phyloP scores from a whole-genome alignment of 345 rosid species.

The Citrus glauca region DNA sequence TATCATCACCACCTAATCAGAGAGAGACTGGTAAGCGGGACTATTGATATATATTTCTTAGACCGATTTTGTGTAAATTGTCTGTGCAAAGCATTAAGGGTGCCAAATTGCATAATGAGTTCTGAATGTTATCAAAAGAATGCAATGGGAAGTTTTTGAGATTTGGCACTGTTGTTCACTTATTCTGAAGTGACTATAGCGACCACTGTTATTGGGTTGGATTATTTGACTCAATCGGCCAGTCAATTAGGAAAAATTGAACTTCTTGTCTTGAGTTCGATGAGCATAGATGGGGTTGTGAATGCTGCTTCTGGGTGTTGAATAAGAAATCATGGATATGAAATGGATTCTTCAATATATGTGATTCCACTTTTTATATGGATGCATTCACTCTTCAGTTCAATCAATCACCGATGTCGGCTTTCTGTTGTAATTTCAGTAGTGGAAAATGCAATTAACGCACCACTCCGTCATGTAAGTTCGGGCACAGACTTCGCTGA shows the following conservation, averaged over 20 bases:
- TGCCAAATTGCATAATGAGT: neutral
- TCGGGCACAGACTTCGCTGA: constrained; percentile 70
- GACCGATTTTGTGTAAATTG: neutral
- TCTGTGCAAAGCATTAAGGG: neutral
- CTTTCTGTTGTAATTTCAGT: constrained; percentile 33
- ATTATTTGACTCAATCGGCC: neutral
- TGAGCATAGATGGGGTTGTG: neutral
- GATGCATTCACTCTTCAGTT: constrained; percentile 5
- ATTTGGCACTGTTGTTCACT: neutral
- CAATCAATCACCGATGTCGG: constrained; percentile 9
- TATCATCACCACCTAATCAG: neutral
- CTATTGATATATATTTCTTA: neutral
- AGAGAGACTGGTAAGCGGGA: neutral
- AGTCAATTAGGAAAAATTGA: neutral
- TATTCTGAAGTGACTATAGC: neutral
- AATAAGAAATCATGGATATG: neutral
- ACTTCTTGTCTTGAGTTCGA: neutral
- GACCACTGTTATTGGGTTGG: neutral
- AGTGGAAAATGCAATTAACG: constrained; percentile 47
- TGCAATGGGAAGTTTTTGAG: neutral
- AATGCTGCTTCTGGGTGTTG: neutral
- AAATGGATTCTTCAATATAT: neutral
- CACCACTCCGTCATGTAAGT: constrained; percentile 45
- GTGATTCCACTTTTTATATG: neutral
- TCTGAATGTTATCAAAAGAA: neutral